Evolutionary conservation across 2,329 filamentous ascomycete genomes (phyloP).

Genomic region (Dothistroma septosporum): DNA sequence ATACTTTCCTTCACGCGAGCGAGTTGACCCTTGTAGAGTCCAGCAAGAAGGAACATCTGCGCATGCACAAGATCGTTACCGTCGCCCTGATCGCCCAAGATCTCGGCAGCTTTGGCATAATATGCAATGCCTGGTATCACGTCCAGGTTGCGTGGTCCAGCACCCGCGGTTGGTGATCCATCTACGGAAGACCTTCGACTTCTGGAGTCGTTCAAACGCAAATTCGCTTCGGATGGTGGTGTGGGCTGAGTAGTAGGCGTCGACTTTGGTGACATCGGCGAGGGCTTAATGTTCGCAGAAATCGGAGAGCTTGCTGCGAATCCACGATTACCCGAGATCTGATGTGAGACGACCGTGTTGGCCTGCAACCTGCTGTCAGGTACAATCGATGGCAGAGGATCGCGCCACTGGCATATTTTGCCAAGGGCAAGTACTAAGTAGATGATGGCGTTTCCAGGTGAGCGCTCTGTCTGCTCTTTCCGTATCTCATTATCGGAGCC

Average conservation of each 20-base stretch:
- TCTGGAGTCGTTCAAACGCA: constrained; percentile 21
- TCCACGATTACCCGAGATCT: constrained; percentile 23
- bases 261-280: constrained; percentile 39
- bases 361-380: constrained; percentile 43
- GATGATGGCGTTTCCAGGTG: constrained; percentile 75
- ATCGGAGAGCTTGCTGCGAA: constrained; percentile 28
- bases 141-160: constrained; percentile 54
- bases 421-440: constrained; percentile 81
- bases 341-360: constrained; percentile 36
- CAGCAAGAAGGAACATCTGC: constrained; percentile 78
- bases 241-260: constrained; percentile 33
- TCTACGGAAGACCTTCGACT: constrained; percentile 34
- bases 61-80: constrained; percentile 78
- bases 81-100: constrained; percentile 75
- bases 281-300: constrained; percentile 33
- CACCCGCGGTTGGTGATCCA: constrained; percentile 15
- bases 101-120: constrained; percentile 80
- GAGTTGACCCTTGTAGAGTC: constrained; percentile 83
- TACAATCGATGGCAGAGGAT: constrained; percentile 54
- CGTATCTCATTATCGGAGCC: constrained; percentile 11
- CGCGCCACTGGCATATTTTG: constrained; percentile 64
- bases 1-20: constrained; percentile 83
- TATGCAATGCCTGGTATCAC: constrained; percentile 86
- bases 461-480: constrained; percentile 49
- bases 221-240: constrained; percentile 28